These are phyloP conservation scores for Fistulinella prunicolor DNA, from an alignment of 768 basidiomycete species.

Conservation along the genomic window DNA sequence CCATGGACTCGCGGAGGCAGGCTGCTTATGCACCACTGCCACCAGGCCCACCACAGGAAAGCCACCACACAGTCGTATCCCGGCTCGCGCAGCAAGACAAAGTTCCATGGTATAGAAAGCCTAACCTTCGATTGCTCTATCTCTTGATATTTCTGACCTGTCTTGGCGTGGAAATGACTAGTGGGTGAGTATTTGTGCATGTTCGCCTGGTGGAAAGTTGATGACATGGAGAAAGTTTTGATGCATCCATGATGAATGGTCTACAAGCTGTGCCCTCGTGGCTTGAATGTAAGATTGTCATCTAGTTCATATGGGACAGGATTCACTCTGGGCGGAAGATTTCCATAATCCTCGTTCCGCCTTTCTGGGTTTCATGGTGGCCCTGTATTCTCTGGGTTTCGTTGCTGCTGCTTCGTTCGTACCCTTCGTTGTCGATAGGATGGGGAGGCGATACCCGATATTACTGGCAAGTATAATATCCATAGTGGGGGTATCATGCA, in stretches of 20 bases:
- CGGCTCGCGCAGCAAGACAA: slow-evolving; percentile 37
- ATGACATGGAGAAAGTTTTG: slow-evolving; percentile 2
- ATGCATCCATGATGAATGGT: slow-evolving; percentile 60
- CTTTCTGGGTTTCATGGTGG: slow-evolving; percentile 53
- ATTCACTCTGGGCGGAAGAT: slow-evolving; percentile 32
- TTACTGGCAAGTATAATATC: slow-evolving; percentile 6
- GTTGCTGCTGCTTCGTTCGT: slow-evolving; percentile 47
- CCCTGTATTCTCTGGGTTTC: slow-evolving; percentile 58
- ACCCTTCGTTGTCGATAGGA: slow-evolving; percentile 2
- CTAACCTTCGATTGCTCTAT: slow-evolving; percentile 53
- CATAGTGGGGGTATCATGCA: slow-evolving; percentile 9
- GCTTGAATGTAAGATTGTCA: slow-evolving; percentile 42
- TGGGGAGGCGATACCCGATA: slow-evolving; percentile 11
- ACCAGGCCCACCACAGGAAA: slow-evolving; percentile 1
- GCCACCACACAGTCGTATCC: slow-evolving; percentile 8
- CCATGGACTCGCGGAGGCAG: neutral
- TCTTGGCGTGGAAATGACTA: slow-evolving; percentile 9
- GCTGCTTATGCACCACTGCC: neutral
- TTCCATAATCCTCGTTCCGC: slow-evolving; percentile 53
- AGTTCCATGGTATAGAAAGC: slow-evolving; percentile 59
- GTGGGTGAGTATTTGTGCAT: slow-evolving; percentile 2
- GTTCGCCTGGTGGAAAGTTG: neutral
- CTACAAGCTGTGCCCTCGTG: slow-evolving; percentile 58
- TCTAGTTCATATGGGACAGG: neutral
- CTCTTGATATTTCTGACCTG: slow-evolving; percentile 47